Percentiles rank a stretch among this genome's conserved stretches.
Conservation (phyloP, 2,329 filamentous ascomycete species). For the Fusarium torulosum region DNA sequence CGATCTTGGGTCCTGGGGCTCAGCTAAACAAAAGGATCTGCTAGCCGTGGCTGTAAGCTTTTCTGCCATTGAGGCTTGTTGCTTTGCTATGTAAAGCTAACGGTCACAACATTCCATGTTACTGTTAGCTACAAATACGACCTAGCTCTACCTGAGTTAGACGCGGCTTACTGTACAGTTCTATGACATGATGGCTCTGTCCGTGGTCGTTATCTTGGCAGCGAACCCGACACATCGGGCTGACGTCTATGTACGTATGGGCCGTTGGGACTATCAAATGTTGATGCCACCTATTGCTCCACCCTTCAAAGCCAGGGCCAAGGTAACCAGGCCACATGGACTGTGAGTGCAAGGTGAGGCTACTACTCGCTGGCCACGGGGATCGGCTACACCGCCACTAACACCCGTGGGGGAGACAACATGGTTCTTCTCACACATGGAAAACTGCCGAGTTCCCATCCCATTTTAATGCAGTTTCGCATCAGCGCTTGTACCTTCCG, state of each 20-base stretch:
- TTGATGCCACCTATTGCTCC: neutral
- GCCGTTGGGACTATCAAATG: neutral
- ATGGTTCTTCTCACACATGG: neutral
- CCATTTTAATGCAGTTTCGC: neutral
- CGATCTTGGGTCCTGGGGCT: neutral
- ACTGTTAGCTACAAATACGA: neutral
- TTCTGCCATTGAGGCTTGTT: neutral
- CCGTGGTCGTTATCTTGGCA: neutral
- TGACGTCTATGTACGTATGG: neutral
- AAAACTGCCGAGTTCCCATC: slow-evolving; percentile 1
- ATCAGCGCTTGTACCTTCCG: neutral
- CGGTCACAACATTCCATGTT: neutral
- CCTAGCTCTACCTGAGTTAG: no score
- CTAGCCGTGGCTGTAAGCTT: neutral
- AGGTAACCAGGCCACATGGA: no score
- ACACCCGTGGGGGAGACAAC: neutral
- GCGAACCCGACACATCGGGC: neutral
- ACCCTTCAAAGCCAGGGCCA: no score
- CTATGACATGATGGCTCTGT: no score
- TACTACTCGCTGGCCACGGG: neutral
- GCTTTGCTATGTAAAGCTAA: no score
- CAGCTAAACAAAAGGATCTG: neutral
- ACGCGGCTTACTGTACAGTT: no score
- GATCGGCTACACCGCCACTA: slow-evolving; percentile 5
- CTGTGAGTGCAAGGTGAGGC: no score